These are phyloP conservation scores for Aspergillus novoparasiticus DNA, from an alignment of 2,329 filamentous ascomycete species.

Conservation along the genomic window DNA sequence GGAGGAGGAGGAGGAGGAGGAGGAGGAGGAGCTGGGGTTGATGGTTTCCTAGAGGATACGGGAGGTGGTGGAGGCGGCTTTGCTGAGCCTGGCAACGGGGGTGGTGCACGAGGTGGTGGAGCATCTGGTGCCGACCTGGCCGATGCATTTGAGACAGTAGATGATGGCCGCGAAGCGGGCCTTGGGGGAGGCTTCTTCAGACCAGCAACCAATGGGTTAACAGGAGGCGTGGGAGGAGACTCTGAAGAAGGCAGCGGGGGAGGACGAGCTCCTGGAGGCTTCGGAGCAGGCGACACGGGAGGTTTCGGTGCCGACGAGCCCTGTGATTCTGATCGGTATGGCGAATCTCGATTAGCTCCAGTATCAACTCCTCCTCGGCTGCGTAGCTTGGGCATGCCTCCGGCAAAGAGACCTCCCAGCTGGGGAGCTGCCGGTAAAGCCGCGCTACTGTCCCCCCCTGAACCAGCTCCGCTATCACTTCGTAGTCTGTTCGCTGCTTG, in stretches of 20 bases:
- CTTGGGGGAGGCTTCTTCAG: conserved; percentile 60
- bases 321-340: conserved; percentile 82
- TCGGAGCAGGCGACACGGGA: conserved; percentile 31
- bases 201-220: conserved; percentile 57
- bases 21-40: conserved; percentile 51
- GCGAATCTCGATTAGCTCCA: conserved; percentile 69
- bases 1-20: conserved; percentile 49
- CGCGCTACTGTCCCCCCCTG: conserved; percentile 47
- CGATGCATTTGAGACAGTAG: conserved; percentile 61
- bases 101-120: conserved; percentile 63
- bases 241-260: conserved; percentile 53
- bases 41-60: conserved; percentile 59
- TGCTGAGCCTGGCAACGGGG: conserved; percentile 57
- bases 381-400: conserved; percentile 92
- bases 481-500: conserved; percentile 63
- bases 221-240: conserved; percentile 52
- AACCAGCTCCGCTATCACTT: conserved; percentile 74
- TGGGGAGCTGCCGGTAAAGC: conserved; percentile 69
- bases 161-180: conserved; percentile 59
- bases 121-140: conserved; percentile 50
- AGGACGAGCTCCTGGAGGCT: conserved; percentile 57
- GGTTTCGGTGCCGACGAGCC: conserved; percentile 44
- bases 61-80: conserved; percentile 61
- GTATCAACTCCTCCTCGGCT: conserved; percentile 84
- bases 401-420: conserved; percentile 83